Conservation (phyloP, 2,329 filamentous ascomycete genomes). For the Fusarium sp. region DNA sequence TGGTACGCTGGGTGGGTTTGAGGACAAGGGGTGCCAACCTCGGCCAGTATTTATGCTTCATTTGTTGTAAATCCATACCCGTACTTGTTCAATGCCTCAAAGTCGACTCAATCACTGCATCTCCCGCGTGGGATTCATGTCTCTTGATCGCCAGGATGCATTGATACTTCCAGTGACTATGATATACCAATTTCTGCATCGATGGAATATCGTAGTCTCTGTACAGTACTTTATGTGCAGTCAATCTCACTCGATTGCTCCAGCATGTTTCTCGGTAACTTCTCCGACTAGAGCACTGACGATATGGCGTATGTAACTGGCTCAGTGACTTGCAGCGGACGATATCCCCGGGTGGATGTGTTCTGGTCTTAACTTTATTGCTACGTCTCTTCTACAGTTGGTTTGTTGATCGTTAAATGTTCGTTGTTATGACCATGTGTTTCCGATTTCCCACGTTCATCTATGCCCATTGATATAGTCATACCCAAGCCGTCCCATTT, state of each 20-base stretch:
- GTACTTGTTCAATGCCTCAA: neutral
- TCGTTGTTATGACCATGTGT: neutral
- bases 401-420: neutral
- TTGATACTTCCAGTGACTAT: neutral
- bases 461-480: neutral
- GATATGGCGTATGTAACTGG: conserved; percentile 2
- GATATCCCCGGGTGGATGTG: neutral
- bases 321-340: conserved; percentile 14
- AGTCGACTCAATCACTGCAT: neutral
- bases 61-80: neutral
- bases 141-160: neutral
- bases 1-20: neutral
- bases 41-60: neutral
- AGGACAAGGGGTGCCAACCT: neutral
- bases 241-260: neutral
- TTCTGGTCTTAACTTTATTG: neutral
- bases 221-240: neutral
- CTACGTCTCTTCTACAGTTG: neutral
- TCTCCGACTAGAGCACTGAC: conserved; percentile 6
- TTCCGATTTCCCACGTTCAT: no score
- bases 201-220: neutral
- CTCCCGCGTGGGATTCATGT: neutral
- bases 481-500: neutral
- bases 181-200: neutral
- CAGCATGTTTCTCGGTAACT: conserved; percentile 10